Base-by-base conservation (phyloP, 2,329 filamentous ascomycete genomes). In the Trichoderma aggressivum region DNA sequence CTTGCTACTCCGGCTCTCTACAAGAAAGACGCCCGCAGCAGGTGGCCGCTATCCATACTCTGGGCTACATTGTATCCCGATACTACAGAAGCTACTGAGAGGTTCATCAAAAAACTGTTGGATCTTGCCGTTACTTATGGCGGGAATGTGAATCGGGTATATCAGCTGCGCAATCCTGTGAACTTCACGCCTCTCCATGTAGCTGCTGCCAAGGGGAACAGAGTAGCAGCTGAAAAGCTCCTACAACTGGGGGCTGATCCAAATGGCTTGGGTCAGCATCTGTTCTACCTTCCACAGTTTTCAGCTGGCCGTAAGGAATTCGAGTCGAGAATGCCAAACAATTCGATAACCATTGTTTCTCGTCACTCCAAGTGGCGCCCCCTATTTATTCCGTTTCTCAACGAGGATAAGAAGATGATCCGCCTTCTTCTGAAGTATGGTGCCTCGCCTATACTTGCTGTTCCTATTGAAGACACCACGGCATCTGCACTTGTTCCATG, bases 351-450 rank as follows among this genome's bases (percentile, higher is more conserved):
- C 3, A 1, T 43, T 39, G 30, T 12, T 69, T 30, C 28, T 58
- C 16, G 18, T 2, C 24, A n/a, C 14, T 16, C 18, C 28, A 10
- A 7, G 16, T 72, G 69, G 69, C 53, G 26, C 18, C 69, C 71
- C 18, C 16, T 71, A 4, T 30, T 72, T 24, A 21, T 71, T 21
- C 70, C 71, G 5, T 72, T 71, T 26, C 32, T 72, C 14, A n/a
- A 59, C 3, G 43, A 16, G 1, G 10, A 70, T 28, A 6, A 53
- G 7, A 14, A 34, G 1, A 58, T 70, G 12, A 55, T 66, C 16
- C 16, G 24, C 1, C n/a, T 66, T 5, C 26, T 72, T 0, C n/a
- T 65, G 21, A 11, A 26, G 7, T 5, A 30, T 11, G 60, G 61
- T 1, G 71, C 71, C 18, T 61, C 71, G 1, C 59, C 60, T 12